Evolutionary conservation across 768 basidiomycete species (phyloP).

Genomic region (Russula lepida): DNA sequence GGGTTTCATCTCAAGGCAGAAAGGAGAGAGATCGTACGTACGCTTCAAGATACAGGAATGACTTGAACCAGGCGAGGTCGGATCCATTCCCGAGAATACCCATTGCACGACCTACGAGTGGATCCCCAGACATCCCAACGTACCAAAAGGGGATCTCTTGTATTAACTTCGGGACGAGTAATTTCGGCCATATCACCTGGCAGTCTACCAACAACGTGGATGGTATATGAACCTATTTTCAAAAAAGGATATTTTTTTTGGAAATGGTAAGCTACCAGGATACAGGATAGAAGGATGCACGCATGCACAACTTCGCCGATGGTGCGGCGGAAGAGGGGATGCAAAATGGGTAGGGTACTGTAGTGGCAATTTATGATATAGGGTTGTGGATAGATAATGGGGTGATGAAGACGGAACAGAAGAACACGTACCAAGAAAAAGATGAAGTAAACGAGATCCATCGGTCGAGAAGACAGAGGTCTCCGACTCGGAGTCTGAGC

Average conservation of each 20-base stretch:
- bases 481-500: neutral
- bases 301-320: too few relatives aligned
- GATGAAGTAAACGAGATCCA: slow-evolving; percentile 59
- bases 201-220: slow-evolving; percentile 64
- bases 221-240: slow-evolving; percentile 52
- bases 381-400: neutral
- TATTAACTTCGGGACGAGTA: slow-evolving; percentile 41
- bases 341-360: too few relatives aligned
- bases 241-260: neutral
- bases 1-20: too few relatives aligned
- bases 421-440: slow-evolving; percentile 52
- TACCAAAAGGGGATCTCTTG: slow-evolving; percentile 42
- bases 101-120: slow-evolving; percentile 47
- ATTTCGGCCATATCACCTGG: slow-evolving; percentile 53
- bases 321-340: neutral
- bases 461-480: slow-evolving; percentile 47
- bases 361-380: neutral
- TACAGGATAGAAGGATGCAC: too few relatives aligned
- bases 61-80: slow-evolving; percentile 51
- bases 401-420: neutral
- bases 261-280: neutral
- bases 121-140: slow-evolving; percentile 53
- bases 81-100: slow-evolving; percentile 32
- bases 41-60: slow-evolving; percentile 56
- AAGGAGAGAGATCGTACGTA: slow-evolving; percentile 27